Conservation (phyloP, 2,329 filamentous ascomycete genomes). For the Pseudofabraea citricarpa region DNA sequence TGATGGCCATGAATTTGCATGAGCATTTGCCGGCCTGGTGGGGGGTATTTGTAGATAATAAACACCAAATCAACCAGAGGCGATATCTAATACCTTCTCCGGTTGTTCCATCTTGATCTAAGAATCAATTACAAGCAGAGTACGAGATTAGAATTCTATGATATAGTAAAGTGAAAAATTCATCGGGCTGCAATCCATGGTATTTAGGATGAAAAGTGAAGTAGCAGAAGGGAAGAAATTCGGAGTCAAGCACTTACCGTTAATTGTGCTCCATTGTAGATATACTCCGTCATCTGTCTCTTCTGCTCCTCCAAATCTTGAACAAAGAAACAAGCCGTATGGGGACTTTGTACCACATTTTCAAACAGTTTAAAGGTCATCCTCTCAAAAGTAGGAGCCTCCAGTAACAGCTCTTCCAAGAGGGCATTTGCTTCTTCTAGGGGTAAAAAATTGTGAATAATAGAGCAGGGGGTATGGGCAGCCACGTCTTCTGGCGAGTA, state of each 20-base stretch:
- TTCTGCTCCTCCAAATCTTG: conserved; percentile 65
- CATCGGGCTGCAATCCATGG: too few relatives aligned
- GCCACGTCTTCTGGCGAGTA: conserved; percentile 80
- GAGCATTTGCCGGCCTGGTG: too few relatives aligned
- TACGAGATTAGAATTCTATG: too few relatives aligned
- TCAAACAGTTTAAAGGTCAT: conserved; percentile 84
- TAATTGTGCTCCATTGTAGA: conserved; percentile 77
- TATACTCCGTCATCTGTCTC: conserved; percentile 72
- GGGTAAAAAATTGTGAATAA: conserved; percentile 87
- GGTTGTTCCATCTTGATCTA: too few relatives aligned
- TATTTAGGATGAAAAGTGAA: too few relatives aligned
- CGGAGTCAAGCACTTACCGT: conserved; percentile 38
- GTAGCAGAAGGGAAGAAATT: too few relatives aligned
- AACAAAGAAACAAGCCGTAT: conserved; percentile 81
- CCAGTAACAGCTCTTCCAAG: conserved; percentile 68
- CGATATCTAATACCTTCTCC: too few relatives aligned
- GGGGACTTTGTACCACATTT: conserved; percentile 77
- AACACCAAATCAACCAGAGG: too few relatives aligned
- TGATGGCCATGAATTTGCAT: too few relatives aligned
- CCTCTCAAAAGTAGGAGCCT: conserved; percentile 66
- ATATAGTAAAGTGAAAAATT: too few relatives aligned
- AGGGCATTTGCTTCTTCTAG: conserved; percentile 66
- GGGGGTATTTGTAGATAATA: too few relatives aligned
- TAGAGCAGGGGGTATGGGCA: conserved; percentile 80
- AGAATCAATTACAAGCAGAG: too few relatives aligned